Percentiles rank a stretch among this genome's conserved stretches.
phyloP scores from a whole-genome alignment of 257 asterid genomes.

The Henckelia pumila region DNA sequence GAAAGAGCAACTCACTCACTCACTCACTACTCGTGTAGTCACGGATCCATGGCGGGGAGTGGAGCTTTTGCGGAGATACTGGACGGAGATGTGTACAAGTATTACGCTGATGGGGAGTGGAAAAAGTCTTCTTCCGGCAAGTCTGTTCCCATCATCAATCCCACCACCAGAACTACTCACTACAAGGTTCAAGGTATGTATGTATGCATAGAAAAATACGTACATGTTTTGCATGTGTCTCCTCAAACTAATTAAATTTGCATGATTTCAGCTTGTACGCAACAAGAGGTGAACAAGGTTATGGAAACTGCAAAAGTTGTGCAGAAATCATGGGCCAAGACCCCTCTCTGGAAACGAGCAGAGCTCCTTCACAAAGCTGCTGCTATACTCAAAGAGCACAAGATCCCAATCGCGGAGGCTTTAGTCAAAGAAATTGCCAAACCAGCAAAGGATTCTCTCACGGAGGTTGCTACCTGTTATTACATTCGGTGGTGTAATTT shows the following conservation, averaged over 20 bases:
- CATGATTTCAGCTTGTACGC: slow-evolving; percentile 65
- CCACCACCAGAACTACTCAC: slow-evolving; percentile 79
- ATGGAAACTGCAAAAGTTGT: slow-evolving; percentile 76
- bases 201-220: no score
- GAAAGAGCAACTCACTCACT: background rate
- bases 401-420: slow-evolving; percentile 89
- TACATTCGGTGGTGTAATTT: no score
- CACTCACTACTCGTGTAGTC: background rate
- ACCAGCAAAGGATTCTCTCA: slow-evolving; percentile 89
- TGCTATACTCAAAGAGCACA: slow-evolving; percentile 87
- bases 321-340: slow-evolving; percentile 84
- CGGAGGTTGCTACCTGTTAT: slow-evolving; percentile 71
- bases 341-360: slow-evolving; percentile 95
- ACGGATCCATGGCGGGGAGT: slow-evolving; percentile 64
- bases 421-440: slow-evolving; percentile 90
- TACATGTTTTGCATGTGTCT: no score
- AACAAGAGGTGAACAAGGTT: slow-evolving; percentile 89
- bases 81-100: slow-evolving; percentile 77
- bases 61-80: slow-evolving; percentile 75
- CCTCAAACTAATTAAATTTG: no score
- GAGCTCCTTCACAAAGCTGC: slow-evolving; percentile 98
- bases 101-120: slow-evolving; percentile 88
- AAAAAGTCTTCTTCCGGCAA: slow-evolving; percentile 70
- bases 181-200: slow-evolving; percentile 99
- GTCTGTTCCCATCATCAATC: slow-evolving; percentile 74